phyloP scores from a whole-genome alignment of 2,329 filamentous ascomycete genomes.

The Colletotrichum liriopes region DNA sequence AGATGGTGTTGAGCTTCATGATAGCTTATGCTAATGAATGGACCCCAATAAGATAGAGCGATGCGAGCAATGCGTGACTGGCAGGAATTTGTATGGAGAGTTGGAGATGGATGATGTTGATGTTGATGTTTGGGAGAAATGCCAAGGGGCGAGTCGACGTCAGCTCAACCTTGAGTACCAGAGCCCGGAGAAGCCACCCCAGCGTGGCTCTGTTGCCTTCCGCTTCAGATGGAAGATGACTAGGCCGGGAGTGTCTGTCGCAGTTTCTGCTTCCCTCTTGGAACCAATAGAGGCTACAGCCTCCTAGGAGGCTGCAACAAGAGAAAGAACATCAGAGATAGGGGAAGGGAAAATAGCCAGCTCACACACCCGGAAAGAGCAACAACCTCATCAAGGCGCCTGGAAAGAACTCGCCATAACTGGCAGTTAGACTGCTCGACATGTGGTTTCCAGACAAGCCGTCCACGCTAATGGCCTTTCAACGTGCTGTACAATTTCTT shows the following conservation, averaged over 20 bases:
- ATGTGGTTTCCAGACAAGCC: no score
- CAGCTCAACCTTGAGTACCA: not conserved
- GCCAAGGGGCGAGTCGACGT: not conserved
- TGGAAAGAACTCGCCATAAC: no score
- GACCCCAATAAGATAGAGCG: not conserved
- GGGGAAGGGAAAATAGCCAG: not conserved
- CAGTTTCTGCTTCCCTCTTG: no score
- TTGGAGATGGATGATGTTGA: not conserved
- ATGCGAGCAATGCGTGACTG: not conserved
- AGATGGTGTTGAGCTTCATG: not conserved
- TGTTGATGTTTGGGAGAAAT: not conserved
- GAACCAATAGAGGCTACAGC: no score
- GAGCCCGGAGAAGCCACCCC: not conserved
- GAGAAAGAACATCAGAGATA: not conserved
- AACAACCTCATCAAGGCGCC: not conserved
- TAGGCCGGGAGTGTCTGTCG: not conserved
- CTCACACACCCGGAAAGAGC: not conserved
- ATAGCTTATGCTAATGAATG: not conserved
- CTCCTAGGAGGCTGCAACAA: no score
- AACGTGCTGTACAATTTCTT: no score
- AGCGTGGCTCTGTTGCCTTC: not conserved
- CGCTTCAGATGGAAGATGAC: not conserved
- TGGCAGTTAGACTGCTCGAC: no score
- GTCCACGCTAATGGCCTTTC: no score
- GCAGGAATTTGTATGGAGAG: not conserved